Percentiles rank a stretch among this genome's conserved stretches.
Evolutionary conservation across 495 filamentous ascomycete species (phyloP).

Genomic region (Aspergillus nidulans): DNA sequence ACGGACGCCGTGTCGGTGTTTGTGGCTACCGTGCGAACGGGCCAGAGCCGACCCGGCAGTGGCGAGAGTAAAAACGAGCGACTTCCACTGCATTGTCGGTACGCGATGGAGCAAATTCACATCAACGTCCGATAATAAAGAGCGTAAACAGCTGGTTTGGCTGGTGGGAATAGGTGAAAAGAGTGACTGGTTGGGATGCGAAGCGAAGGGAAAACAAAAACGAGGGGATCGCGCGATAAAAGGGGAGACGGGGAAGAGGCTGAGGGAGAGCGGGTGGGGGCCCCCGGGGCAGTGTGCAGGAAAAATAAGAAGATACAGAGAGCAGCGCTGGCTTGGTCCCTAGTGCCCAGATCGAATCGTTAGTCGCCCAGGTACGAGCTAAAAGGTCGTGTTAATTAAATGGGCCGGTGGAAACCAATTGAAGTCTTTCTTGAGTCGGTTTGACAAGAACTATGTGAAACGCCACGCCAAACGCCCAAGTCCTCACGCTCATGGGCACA

Average conservation of each 20-base stretch:
- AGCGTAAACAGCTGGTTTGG: slow-evolving; percentile 1
- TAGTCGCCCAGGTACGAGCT: slow-evolving; percentile 2
- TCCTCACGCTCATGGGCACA: too few species aligned
- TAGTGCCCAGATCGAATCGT: slow-evolving; percentile 9
- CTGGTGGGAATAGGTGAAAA: not conserved
- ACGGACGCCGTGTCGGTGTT: slow-evolving; percentile 17
- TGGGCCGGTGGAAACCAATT: not conserved
- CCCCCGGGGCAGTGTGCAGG: not conserved
- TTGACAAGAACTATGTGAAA: not conserved
- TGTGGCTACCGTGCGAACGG: slow-evolving; percentile 20
- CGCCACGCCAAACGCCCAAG: not conserved
- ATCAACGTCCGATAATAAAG: slow-evolving; percentile 1
- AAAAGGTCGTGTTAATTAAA: slow-evolving; percentile 4
- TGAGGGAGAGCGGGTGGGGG: not conserved
- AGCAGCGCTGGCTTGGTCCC: not conserved
- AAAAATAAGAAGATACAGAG: not conserved
- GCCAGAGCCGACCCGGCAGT: slow-evolving; percentile 22
- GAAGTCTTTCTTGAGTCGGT: not conserved
- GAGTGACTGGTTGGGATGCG: slow-evolving; percentile 7
- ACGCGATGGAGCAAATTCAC: slow-evolving; percentile 5
- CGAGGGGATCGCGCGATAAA: slow-evolving; percentile 2
- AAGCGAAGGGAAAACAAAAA: not conserved
- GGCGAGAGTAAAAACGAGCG: slow-evolving; percentile 20
- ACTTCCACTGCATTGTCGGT: slow-evolving; percentile 28
- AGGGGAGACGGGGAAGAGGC: slow-evolving; percentile 7